Conservation (phyloP, 139 green algal species). For the Coelastrella sp. region DNA sequence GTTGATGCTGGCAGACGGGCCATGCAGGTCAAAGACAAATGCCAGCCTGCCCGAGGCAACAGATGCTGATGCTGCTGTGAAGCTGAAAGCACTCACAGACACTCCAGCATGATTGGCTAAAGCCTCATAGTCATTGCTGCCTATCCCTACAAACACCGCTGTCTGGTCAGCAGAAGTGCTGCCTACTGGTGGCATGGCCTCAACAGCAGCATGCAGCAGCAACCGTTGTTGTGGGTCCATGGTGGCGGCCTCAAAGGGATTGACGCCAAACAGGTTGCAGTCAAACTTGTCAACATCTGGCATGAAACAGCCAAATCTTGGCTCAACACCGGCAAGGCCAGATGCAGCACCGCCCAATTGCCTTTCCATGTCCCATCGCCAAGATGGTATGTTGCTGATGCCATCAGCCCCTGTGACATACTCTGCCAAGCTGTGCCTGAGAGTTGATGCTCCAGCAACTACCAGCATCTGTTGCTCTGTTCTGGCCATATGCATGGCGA, state of each 20-base stretch:
- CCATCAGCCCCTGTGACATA: constrained; percentile 18
- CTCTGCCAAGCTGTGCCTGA: neutral
- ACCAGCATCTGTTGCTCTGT: neutral
- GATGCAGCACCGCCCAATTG: neutral
- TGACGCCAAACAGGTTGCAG: constrained; percentile 70
- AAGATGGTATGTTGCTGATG: constrained; percentile 47
- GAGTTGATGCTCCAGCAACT: neutral
- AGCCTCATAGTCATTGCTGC: constrained; percentile 68
- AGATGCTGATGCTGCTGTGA: constrained; percentile 75
- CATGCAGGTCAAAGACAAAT: constrained; percentile 83
- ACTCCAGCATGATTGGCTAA: constrained; percentile 28
- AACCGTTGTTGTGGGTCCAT: constrained; percentile 88
- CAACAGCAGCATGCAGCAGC: constrained; percentile 73
- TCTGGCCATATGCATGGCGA: neutral
- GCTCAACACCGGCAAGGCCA: neutral
- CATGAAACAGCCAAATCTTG: constrained; percentile 81
- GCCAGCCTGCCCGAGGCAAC: constrained; percentile 81
- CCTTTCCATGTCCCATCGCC: constrained; percentile 67
- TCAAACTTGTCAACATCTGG: constrained; percentile 73
- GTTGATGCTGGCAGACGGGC: constrained; percentile 82
- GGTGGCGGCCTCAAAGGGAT: constrained; percentile 72
- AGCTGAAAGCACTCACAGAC: constrained; percentile 51
- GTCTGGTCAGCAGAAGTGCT: neutral
- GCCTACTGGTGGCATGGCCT: constrained; percentile 17
- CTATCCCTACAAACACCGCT: constrained; percentile 67